A percentile compares a stretch with the other conserved stretches of the same genome.
Evolutionary conservation across 306 rosid genomes (phyloP).

Genomic region (Echinosophora koreensis): DNA sequence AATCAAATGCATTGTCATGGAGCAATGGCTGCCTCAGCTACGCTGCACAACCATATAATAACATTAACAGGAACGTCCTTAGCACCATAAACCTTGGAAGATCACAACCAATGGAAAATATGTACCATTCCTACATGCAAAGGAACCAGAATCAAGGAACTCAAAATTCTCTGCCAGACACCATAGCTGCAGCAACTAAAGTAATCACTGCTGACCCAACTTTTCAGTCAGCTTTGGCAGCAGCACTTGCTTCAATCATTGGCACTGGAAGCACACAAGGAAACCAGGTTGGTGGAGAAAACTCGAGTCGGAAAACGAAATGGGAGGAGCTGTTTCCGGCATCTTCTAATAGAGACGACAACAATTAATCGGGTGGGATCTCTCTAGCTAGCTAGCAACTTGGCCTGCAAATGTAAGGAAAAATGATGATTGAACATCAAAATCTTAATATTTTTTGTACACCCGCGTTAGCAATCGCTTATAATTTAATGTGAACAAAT

Average conservation of each 20-base stretch:
- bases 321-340: conserved; percentile 57
- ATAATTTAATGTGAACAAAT: no score
- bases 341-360: conserved; percentile 13
- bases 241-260: conserved; percentile 72
- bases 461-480: no score
- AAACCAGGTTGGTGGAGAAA: conserved; percentile 46
- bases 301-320: conserved; percentile 45
- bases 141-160: conserved; percentile 35
- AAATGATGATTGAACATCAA: no score
- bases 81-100: conserved; percentile 52
- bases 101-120: conserved; percentile 51
- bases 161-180: conserved; percentile 53
- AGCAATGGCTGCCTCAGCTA: conserved; percentile 55
- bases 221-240: conserved; percentile 84
- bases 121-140: conserved; percentile 55
- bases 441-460: no score
- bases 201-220: conserved; percentile 79
- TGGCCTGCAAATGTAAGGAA: no score
- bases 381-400: no score
- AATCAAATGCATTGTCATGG: conserved; percentile 60
- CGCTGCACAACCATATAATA: conserved; percentile 41
- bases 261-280: conserved; percentile 50
- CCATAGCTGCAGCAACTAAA: conserved; percentile 87
- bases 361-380: not conserved
- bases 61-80: conserved; percentile 44